Evolutionary conservation across 257 asterid species (phyloP), one percentile per base, ranked within the genome.

Genomic region (Verbascum thapsus): DNA sequence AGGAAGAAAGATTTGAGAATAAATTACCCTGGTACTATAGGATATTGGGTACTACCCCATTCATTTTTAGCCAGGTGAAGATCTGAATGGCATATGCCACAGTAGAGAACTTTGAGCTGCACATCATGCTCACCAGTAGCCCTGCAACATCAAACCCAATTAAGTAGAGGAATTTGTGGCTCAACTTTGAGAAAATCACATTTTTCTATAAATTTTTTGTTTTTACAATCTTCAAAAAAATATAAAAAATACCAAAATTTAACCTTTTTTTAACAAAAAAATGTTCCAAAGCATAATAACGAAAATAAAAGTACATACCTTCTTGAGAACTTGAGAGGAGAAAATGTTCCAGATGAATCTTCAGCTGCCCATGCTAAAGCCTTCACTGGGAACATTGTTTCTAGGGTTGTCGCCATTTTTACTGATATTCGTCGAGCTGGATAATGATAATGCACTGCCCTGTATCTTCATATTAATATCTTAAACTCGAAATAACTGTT

Each of bases 341-440:
- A 62, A 20, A 80, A 67, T 11, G 15, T 23, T 0, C 79, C 85
- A 34, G 82, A 72, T 2, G 73, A 7, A 32, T 76, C 77, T 22
- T 13, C 47, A 6, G 76, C 82, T n/a, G 83, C 90, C 82, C 83
- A 83, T 52, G 75, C 90, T 40, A 66, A 64, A 4, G 78, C 81
- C 75, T 72, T 69, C 13, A 80, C 57, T 1, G 81, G 85, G 42
- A 75, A 86, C 74, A 68, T 74, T n/a, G 63, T 68, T 55, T 67
- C 84, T 3, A 71, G 73, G 13, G 76, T 57, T 51, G 52, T 61
- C 22, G 78, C 81, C 85, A 82, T 82, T 64, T 55, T n/a, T n/a
- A n/a, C n/a, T n/a, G n/a, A n/a, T n/a, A n/a, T n/a, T n/a, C n/a
- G n/a, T n/a, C n/a, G n/a, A n/a, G n/a, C n/a, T n/a, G n/a, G n/a